Percentiles rank a stretch among this genome's conserved stretches.
These are phyloP conservation scores for Mycena chlorophos DNA, from an alignment of 768 basidiomycete genomes.

Conservation along the genomic window DNA sequence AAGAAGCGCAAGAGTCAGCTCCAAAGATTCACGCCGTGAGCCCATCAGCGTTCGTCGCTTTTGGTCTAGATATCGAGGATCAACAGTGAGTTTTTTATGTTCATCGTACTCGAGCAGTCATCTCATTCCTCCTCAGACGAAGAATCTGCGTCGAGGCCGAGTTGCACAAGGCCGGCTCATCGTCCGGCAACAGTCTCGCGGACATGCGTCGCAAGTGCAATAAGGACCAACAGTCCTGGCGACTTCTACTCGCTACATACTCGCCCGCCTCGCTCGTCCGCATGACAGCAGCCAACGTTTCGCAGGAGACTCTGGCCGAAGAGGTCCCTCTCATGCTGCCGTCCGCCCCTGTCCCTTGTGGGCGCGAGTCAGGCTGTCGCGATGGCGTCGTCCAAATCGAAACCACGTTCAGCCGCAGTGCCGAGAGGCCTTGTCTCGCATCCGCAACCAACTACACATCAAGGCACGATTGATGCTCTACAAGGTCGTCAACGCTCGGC, in stretches of 20 bases:
- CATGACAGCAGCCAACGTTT: too few species aligned
- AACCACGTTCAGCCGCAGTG: conserved; percentile 14
- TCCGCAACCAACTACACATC: conserved; percentile 21
- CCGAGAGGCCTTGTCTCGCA: conserved; percentile 11
- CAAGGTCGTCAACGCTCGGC: conserved; percentile 10
- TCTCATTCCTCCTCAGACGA: background rate
- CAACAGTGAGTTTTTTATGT: background rate
- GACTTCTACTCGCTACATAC: too few species aligned
- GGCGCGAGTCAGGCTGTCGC: background rate
- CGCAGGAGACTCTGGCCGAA: too few species aligned
- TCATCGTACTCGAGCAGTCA: background rate
- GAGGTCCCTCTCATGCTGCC: too few species aligned
- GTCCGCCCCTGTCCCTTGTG: too few species aligned
- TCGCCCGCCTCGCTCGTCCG: too few species aligned
- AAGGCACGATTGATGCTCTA: conserved; percentile 14
- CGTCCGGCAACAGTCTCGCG: too few species aligned
- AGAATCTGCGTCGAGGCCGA: background rate
- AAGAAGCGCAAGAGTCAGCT: background rate
- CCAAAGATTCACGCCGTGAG: background rate
- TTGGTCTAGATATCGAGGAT: background rate
- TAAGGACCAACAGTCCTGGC: too few species aligned
- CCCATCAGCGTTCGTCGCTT: background rate
- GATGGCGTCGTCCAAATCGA: conserved; percentile 6
- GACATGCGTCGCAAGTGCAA: too few species aligned
- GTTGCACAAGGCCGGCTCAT: too few species aligned